Evolutionary conservation across 2,329 filamentous ascomycete genomes (phyloP).

Genomic region (Pyrenophora seminiperda): DNA sequence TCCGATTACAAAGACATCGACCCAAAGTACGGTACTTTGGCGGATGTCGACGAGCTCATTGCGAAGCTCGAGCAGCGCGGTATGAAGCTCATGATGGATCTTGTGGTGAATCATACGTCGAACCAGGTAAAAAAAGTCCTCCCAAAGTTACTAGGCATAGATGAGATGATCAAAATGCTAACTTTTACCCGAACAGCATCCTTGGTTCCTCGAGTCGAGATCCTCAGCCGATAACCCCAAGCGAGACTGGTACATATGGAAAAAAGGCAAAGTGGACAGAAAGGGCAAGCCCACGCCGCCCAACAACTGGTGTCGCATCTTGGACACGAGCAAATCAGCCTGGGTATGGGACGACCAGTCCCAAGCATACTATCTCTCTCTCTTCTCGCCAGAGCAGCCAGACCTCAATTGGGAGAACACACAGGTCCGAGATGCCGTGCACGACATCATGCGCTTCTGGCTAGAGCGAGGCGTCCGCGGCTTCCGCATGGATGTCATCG

Average conservation of each 20-base stretch:
- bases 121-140: constrained; percentile 15
- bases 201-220: constrained; percentile 63
- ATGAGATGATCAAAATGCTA: no score
- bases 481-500: constrained; percentile 52
- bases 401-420: constrained; percentile 83
- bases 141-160: no score
- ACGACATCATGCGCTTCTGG: constrained; percentile 79
- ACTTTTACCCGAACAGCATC: constrained; percentile 47
- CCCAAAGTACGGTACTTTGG: constrained; percentile 46
- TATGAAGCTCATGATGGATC: constrained; percentile 50
- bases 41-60: constrained; percentile 48
- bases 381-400: constrained; percentile 77
- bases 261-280: constrained; percentile 49
- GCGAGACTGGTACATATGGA: constrained; percentile 63
- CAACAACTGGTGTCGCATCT: constrained; percentile 71
- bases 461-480: constrained; percentile 68
- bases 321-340: constrained; percentile 59
- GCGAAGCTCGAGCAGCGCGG: constrained; percentile 42
- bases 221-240: constrained; percentile 54
- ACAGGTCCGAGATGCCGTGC: constrained; percentile 69
- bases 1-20: constrained; percentile 50
- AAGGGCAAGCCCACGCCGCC: constrained; percentile 70
- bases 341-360: constrained; percentile 75
- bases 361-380: constrained; percentile 74
- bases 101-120: constrained; percentile 51